phyloP scores from a whole-genome alignment of 1,139 yeast genomes.

The Suhomyces chickasaworum region DNA sequence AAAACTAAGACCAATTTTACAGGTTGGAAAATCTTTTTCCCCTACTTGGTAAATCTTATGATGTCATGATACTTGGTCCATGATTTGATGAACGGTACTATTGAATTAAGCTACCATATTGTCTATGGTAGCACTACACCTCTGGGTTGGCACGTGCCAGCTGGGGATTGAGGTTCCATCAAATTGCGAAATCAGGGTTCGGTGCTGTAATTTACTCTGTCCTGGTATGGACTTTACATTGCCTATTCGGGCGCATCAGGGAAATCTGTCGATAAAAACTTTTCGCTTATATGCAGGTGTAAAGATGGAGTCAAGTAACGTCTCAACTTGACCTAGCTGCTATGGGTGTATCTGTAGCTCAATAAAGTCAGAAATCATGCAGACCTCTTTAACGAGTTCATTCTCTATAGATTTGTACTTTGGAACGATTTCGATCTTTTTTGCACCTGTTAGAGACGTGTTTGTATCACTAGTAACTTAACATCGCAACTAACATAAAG shows the following conservation, averaged over 20 bases:
- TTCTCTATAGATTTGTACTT: no score
- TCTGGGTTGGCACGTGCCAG: background rate
- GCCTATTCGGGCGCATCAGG: constrained; percentile 38
- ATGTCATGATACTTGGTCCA: no score
- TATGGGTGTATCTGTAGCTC: background rate
- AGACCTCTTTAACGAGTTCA: no score
- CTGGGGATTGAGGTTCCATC: background rate
- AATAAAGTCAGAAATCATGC: background rate
- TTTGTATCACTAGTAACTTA: background rate
- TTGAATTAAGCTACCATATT: background rate
- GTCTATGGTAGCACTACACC: no score
- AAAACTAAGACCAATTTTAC: no score
- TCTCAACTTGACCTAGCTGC: no score
- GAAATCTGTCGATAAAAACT: constrained; percentile 29
- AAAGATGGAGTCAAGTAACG: background rate
- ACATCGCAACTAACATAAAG: background rate
- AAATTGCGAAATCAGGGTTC: background rate
- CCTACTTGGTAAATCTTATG: no score
- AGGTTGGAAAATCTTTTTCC: no score
- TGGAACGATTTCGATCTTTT: background rate
- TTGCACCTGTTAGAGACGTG: background rate
- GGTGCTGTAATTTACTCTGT: constrained; percentile 14
- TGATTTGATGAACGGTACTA: no score
- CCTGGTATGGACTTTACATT: constrained; percentile 29
- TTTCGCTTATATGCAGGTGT: constrained; percentile 20